Evolutionary conservation across 257 asterid species (phyloP).

Genomic region (Primulina tabacum): DNA sequence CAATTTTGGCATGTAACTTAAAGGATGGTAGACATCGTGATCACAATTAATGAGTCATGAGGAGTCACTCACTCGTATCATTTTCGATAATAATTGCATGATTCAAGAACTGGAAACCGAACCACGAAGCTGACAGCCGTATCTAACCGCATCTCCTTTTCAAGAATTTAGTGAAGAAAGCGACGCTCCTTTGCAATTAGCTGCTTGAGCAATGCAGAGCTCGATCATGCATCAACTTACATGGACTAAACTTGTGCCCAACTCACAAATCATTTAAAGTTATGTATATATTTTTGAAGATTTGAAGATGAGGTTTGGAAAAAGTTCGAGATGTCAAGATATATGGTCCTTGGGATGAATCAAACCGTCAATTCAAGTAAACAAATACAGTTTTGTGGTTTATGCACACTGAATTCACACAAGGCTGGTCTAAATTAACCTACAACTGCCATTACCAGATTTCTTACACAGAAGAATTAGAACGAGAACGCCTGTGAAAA

Average conservation of each 20-base stretch:
- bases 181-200: background rate
- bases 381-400: background rate
- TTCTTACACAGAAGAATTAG: slow-evolving; percentile 14
- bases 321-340: too few relatives aligned
- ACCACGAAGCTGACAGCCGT: background rate
- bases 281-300: too few relatives aligned
- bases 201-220: background rate
- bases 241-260: background rate
- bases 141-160: background rate
- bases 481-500: slow-evolving; percentile 33
- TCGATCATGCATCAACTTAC: background rate
- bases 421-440: background rate
- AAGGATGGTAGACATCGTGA: background rate
- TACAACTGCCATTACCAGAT: background rate
- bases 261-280: too few relatives aligned
- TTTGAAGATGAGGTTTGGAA: too few relatives aligned
- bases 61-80: background rate
- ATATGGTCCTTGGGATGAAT: background rate
- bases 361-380: background rate
- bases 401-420: background rate
- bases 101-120: background rate
- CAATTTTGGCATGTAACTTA: too few relatives aligned
- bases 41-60: background rate
- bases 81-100: background rate
- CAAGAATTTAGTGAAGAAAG: background rate